Conservation (phyloP, 306 rosid genomes). For the Quercus bicolor region DNA sequence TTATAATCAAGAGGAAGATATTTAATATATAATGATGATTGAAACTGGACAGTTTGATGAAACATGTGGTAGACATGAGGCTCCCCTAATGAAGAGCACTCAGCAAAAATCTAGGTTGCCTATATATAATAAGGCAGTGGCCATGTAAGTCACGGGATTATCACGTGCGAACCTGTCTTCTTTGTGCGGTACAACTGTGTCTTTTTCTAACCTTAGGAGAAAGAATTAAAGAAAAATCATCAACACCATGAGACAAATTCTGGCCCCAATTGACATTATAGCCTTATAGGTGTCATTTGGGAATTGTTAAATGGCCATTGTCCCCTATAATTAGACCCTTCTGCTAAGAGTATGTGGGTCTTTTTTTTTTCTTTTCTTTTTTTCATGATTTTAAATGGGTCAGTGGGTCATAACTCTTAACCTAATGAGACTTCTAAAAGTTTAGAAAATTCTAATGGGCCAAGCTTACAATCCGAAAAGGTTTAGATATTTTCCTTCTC, state of each 20-base stretch:
- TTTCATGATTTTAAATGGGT: too few relatives aligned
- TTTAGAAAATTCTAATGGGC: too few relatives aligned
- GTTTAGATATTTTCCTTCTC: too few relatives aligned
- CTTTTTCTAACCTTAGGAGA: background rate
- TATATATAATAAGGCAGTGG: slow-evolving; percentile 11
- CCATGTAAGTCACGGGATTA: slow-evolving; percentile 18
- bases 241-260: background rate
- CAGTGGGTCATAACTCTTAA: too few relatives aligned
- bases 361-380: background rate
- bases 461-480: too few relatives aligned
- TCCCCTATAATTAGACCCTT: background rate
- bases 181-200: slow-evolving; percentile 6
- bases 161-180: slow-evolving; percentile 26
- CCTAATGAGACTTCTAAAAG: too few relatives aligned
- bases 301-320: background rate
- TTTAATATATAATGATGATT: background rate
- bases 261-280: background rate
- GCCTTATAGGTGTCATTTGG: background rate
- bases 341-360: background rate
- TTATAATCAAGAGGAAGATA: background rate
- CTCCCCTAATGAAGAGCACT: slow-evolving; percentile 15
- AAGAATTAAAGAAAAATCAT: background rate
- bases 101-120: slow-evolving; percentile 23
- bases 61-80: slow-evolving; percentile 21
- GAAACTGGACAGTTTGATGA: background rate